Evolutionary conservation across 208 protist species (phyloP).

Genomic region (Trypanosoma melophagium): DNA sequence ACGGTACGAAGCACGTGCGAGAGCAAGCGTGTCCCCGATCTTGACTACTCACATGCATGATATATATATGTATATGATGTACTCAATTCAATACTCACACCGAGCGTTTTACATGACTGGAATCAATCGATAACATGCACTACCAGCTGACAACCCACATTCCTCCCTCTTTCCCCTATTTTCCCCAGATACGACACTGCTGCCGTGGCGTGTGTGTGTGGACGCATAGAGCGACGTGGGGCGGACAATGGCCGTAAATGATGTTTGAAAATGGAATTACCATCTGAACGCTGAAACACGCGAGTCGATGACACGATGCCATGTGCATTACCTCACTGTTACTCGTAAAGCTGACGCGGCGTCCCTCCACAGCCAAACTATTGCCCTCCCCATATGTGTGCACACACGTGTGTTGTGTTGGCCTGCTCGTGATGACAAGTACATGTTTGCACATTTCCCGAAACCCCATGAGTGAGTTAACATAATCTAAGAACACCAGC

Average conservation of each 20-base stretch:
- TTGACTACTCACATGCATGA: too few relatives aligned
- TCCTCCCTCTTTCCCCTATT: neutral
- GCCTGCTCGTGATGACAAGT: constrained; percentile 9
- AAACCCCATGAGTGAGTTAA: constrained; percentile 17
- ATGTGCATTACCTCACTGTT: constrained; percentile 37
- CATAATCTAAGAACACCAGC: neutral
- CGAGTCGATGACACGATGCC: constrained; percentile 23
- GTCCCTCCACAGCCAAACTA: neutral
- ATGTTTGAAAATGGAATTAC: constrained; percentile 36
- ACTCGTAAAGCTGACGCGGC: constrained; percentile 33
- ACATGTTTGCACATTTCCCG: constrained; percentile 24
- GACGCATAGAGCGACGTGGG: too few relatives aligned
- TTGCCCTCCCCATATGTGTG: neutral
- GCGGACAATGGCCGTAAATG: neutral
- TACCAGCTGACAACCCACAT: constrained; percentile 31
- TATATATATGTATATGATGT: constrained; percentile 24
- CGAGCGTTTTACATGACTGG: constrained; percentile 25
- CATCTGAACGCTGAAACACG: constrained; percentile 25
- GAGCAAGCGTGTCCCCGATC: neutral
- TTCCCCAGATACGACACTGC: neutral
- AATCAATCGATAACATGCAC: constrained; percentile 31
- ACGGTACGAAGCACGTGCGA: constrained; percentile 37
- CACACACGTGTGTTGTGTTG: too few relatives aligned
- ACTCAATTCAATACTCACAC: constrained; percentile 32
- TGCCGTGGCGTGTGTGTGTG: too few relatives aligned